phyloP scores from a whole-genome alignment of 352 stramenopile genomes.

The Phytopythium montanum region DNA sequence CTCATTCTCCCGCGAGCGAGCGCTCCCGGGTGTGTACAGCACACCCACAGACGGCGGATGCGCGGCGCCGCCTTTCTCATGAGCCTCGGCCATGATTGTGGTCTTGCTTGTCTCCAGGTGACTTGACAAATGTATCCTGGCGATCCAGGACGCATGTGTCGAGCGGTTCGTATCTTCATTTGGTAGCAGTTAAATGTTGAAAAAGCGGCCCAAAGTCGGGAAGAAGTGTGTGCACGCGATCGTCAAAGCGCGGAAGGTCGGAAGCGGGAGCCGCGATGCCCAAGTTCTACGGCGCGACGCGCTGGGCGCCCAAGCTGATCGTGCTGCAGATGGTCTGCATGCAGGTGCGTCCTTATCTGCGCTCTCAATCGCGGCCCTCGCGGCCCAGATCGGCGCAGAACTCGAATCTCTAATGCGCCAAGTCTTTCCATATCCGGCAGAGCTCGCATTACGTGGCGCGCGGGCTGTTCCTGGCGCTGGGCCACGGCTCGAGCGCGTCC shows the following conservation, averaged over 20 bases:
- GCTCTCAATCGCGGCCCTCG: background rate
- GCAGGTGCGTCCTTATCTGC: slow-evolving; percentile 44
- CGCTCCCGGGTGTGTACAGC: slow-evolving; percentile 50
- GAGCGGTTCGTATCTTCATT: too few species aligned
- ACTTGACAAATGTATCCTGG: slow-evolving; percentile 2
- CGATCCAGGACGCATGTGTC: background rate
- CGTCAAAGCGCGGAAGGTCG: background rate
- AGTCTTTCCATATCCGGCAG: slow-evolving; percentile 15
- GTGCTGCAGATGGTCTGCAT: slow-evolving; percentile 84
- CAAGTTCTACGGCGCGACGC: slow-evolving; percentile 78
- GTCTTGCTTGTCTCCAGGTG: background rate
- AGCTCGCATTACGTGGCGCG: slow-evolving; percentile 79
- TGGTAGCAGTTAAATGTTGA: background rate
- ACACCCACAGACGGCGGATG: slow-evolving; percentile 35
- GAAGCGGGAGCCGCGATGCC: slow-evolving; percentile 36
- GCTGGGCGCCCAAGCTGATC: slow-evolving; percentile 88
- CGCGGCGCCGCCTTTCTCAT: slow-evolving; percentile 1
- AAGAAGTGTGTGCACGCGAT: background rate
- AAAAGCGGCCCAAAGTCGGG: background rate
- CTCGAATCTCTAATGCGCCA: background rate
- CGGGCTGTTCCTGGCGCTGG: slow-evolving; percentile 70
- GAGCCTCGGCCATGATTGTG: slow-evolving; percentile 7
- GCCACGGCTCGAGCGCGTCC: slow-evolving; percentile 60
- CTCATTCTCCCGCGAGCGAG: slow-evolving; percentile 46
- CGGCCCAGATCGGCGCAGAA: background rate